Evolutionary conservation across 2,329 filamentous ascomycete species (phyloP).

Genomic region (Cercospora berteroae): DNA sequence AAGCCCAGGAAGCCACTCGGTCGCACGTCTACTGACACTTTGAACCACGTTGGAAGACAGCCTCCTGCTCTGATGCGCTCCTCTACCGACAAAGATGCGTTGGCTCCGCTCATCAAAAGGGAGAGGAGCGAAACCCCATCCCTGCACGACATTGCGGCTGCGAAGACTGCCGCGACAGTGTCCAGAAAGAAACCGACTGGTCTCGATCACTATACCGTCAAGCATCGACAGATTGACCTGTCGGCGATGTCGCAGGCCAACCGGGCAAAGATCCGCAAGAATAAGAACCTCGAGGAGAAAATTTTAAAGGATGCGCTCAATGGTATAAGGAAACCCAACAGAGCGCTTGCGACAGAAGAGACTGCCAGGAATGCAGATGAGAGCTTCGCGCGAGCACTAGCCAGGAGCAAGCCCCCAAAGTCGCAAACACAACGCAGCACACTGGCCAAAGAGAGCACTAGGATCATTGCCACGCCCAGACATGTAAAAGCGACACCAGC

Average conservation of each 20-base stretch:
- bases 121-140: conserved; percentile 63
- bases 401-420: conserved; percentile 22
- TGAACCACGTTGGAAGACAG: conserved; percentile 55
- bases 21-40: conserved; percentile 59
- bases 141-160: conserved; percentile 47
- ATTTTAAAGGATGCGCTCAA: conserved; percentile 69
- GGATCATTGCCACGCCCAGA: conserved; percentile 46
- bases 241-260: conserved; percentile 53
- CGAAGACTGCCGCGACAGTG: conserved; percentile 17
- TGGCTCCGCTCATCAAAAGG: conserved; percentile 63
- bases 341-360: conserved; percentile 65
- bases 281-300: conserved; percentile 63
- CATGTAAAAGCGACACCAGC: conserved; percentile 34
- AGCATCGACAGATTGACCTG: conserved; percentile 55
- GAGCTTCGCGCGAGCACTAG: conserved; percentile 43
- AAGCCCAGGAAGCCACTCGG: conserved; percentile 56
- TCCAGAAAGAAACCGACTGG: conserved; percentile 42
- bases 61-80: conserved; percentile 66
- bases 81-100: conserved; percentile 56
- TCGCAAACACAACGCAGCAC: conserved; percentile 30
- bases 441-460: conserved; percentile 36
- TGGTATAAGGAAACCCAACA: conserved; percentile 71
- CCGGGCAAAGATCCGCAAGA: conserved; percentile 59
- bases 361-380: conserved; percentile 67
- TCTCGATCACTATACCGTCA: conserved; percentile 28